A percentile compares a stretch with the other conserved stretches of the same genome.
phyloP scores from a whole-genome alignment of 495 filamentous ascomycete species.

The Aspergillus haitiensis region DNA sequence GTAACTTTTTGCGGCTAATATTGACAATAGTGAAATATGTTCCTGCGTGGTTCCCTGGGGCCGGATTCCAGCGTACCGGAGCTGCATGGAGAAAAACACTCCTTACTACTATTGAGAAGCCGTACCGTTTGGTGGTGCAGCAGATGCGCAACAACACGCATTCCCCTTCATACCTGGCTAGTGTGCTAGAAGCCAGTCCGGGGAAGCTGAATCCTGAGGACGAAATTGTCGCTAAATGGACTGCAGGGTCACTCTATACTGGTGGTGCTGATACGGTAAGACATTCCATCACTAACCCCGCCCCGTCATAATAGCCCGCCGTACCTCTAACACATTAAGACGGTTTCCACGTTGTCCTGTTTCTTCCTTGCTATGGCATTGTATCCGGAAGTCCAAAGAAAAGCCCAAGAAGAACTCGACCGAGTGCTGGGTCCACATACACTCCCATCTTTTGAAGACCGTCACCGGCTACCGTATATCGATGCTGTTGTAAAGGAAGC shows the following conservation, averaged over 20 bases:
- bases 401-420: constrained; percentile 58
- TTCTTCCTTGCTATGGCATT: constrained; percentile 47
- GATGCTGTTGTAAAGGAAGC: constrained; percentile 47
- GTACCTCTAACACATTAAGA: constrained; percentile 20
- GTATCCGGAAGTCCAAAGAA: constrained; percentile 45
- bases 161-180: constrained; percentile 41
- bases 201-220: constrained; percentile 24
- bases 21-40: constrained; percentile 37
- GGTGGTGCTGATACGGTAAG: constrained; percentile 56
- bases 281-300: background rate
- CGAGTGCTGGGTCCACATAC: constrained; percentile 40
- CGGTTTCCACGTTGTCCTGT: constrained; percentile 33
- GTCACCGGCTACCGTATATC: constrained; percentile 42
- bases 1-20: background rate
- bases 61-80: constrained; percentile 46
- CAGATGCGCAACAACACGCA: constrained; percentile 38
- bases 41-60: constrained; percentile 52
- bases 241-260: constrained; percentile 48
- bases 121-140: constrained; percentile 46
- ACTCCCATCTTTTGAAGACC: constrained; percentile 38
- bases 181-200: constrained; percentile 29
- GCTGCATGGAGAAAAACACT: constrained; percentile 35
- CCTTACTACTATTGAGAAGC: constrained; percentile 29
- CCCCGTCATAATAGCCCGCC: background rate
- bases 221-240: constrained; percentile 38